Evolutionary conservation across 2,329 filamentous ascomycete genomes (phyloP).

Genomic region (Colletotrichum sublineola): DNA sequence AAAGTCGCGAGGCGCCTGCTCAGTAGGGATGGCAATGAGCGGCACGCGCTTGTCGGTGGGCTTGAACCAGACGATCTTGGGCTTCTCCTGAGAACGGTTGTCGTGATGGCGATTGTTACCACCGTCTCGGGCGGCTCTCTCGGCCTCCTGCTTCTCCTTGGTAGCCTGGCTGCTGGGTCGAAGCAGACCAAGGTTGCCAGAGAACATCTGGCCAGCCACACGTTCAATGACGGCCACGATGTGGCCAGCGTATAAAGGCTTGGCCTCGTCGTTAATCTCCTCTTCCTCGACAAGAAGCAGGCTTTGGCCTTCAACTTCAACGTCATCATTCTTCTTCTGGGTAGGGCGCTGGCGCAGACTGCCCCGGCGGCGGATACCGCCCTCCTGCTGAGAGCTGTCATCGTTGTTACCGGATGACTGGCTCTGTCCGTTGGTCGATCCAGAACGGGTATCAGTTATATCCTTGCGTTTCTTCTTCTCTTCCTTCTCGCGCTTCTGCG

Average conservation of each 20-base stretch:
- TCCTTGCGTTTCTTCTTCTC: slow-evolving; percentile 99
- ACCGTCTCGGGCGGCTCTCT: slow-evolving; percentile 91
- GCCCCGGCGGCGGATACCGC: slow-evolving; percentile 90
- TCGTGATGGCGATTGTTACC: slow-evolving; percentile 78
- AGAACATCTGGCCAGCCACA: slow-evolving; percentile 98
- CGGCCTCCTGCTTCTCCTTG: slow-evolving; percentile 99
- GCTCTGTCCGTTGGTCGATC: slow-evolving; percentile 79
- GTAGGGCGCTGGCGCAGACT: slow-evolving; percentile 97
- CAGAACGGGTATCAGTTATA: slow-evolving; percentile 89
- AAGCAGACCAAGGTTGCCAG: slow-evolving; percentile 91
- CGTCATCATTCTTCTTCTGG: slow-evolving; percentile 99
- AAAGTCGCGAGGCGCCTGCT: slow-evolving; percentile 97
- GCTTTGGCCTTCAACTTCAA: slow-evolving; percentile 98
- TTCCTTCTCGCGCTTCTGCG: slow-evolving; percentile 98
- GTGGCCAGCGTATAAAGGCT: slow-evolving; percentile 96
- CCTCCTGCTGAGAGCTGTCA: slow-evolving; percentile 76
- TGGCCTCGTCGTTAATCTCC: slow-evolving; percentile 98
- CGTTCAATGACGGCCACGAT: slow-evolving; percentile 98
- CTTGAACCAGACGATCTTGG: slow-evolving; percentile 99
- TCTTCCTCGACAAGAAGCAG: slow-evolving; percentile 97
- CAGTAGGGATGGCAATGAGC: slow-evolving; percentile 96
- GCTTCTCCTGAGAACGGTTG: slow-evolving; percentile 91
- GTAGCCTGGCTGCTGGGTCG: slow-evolving; percentile 98
- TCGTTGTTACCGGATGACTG: slow-evolving; percentile 73
- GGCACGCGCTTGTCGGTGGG: slow-evolving; percentile 99